A percentile compares a stretch with the other conserved stretches of the same genome.
Evolutionary conservation across 2,329 filamentous ascomycete species (phyloP).

Genomic region (Pseudogymnoascus sp.): DNA sequence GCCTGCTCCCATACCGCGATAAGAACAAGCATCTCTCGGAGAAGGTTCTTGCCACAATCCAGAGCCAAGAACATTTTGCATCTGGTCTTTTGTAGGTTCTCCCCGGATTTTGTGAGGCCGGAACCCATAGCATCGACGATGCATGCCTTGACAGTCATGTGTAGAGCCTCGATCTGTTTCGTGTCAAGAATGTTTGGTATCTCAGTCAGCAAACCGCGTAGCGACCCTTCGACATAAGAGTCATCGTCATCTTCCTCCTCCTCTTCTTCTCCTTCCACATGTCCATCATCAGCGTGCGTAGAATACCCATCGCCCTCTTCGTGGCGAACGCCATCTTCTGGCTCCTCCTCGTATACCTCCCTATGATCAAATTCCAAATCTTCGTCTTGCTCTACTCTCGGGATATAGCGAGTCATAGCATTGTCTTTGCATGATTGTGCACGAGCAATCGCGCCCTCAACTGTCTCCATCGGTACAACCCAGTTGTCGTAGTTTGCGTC

Average conservation of each 20-base stretch:
- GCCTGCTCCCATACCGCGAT: slow-evolving; percentile 95
- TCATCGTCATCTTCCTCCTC: slow-evolving; percentile 67
- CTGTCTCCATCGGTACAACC: slow-evolving; percentile 50
- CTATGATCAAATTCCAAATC: slow-evolving; percentile 21
- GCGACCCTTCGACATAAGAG: slow-evolving; percentile 68
- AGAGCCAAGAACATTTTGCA: slow-evolving; percentile 85
- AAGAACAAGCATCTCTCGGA: slow-evolving; percentile 87
- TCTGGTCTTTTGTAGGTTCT: slow-evolving; percentile 82
- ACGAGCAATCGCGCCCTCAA: slow-evolving; percentile 49
- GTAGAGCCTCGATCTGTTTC: slow-evolving; percentile 88
- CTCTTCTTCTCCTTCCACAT: slow-evolving; percentile 51
- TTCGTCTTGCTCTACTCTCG: slow-evolving; percentile 16
- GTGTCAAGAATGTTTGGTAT: slow-evolving; percentile 91
- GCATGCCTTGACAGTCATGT: slow-evolving; percentile 95
- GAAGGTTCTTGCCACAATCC: slow-evolving; percentile 80
- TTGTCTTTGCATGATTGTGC: slow-evolving; percentile 52
- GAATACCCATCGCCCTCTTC: slow-evolving; percentile 41
- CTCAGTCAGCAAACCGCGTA: slow-evolving; percentile 80
- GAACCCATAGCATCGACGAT: slow-evolving; percentile 77
- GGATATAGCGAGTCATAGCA: slow-evolving; percentile 42
- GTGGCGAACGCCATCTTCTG: slow-evolving; percentile 35
- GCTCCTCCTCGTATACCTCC: slow-evolving; percentile 38
- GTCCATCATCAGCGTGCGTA: slow-evolving; percentile 32
- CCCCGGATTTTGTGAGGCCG: slow-evolving; percentile 55
- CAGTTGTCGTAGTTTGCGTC: slow-evolving; percentile 53